phyloP scores from a whole-genome alignment of 805 yeast genomes.

The Hemisphaericaspora nanyangensis region DNA sequence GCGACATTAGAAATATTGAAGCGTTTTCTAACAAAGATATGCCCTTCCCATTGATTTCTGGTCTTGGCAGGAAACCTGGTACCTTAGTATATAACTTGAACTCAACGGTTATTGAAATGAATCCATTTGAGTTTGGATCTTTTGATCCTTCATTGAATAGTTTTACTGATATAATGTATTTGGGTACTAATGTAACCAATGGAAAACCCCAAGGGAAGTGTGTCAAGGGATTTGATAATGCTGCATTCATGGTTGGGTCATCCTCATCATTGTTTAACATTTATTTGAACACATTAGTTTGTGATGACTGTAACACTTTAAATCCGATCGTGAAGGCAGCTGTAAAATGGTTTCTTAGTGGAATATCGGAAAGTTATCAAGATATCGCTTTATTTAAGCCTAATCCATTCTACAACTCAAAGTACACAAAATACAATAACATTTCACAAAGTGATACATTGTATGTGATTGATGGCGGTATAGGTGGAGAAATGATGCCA shows the following conservation, averaged over 20 bases:
- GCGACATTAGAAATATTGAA: constrained; percentile 25
- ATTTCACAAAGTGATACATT: constrained; percentile 17
- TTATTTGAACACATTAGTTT: constrained; percentile 30
- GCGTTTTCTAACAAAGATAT: constrained; percentile 32
- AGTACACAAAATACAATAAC: constrained; percentile 25
- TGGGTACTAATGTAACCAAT: constrained; percentile 31
- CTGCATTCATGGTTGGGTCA: constrained; percentile 37
- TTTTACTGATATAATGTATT: constrained; percentile 33
- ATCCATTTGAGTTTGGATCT: constrained; percentile 41
- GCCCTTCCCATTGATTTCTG: constrained; percentile 39
- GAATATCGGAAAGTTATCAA: constrained; percentile 19
- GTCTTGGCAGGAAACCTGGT: constrained; percentile 34
- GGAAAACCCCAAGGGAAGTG: constrained; percentile 30
- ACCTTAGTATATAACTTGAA: constrained; percentile 27
- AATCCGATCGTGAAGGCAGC: constrained; percentile 22
- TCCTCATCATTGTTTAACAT: constrained; percentile 38
- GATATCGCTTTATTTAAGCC: constrained; percentile 39
- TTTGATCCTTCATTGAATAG: constrained; percentile 37
- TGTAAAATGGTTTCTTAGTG: constrained; percentile 20
- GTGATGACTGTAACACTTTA: constrained; percentile 27
- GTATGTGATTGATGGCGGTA: constrained; percentile 38
- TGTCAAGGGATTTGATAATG: constrained; percentile 35
- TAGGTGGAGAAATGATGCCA: constrained; percentile 35
- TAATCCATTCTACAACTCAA: constrained; percentile 33
- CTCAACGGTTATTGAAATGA: constrained; percentile 38